Evolutionary conservation across 1,284 basidiomycete species (phyloP).

Genomic region (Termitomyces sp.): DNA sequence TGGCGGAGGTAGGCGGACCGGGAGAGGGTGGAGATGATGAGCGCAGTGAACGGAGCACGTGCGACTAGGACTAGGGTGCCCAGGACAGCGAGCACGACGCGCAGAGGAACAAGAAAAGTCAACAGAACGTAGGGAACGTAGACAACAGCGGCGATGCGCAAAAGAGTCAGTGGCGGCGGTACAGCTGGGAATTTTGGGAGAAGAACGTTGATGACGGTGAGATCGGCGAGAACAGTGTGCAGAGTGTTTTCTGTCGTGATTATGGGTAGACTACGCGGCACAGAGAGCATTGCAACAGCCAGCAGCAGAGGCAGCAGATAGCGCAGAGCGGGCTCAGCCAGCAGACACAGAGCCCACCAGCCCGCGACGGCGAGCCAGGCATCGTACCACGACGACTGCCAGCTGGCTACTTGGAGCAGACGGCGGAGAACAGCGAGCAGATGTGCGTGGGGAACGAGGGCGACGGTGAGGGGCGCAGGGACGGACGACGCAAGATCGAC

Average conservation of each 20-base stretch:
- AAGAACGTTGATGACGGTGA: conserved; percentile 51
- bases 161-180: conserved; percentile 26
- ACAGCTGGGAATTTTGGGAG: conserved; percentile 33
- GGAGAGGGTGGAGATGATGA: conserved; percentile 50
- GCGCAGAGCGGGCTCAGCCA: conserved; percentile 47
- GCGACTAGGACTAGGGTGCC: conserved; percentile 59
- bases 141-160: conserved; percentile 44
- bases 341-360: conserved; percentile 79
- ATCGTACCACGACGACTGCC: conserved; percentile 61
- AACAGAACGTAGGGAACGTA: conserved; percentile 59
- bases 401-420: conserved; percentile 52
- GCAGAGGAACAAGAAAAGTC: conserved; percentile 52
- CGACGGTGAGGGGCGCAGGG: conserved; percentile 53
- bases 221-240: conserved; percentile 48
- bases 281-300: conserved; percentile 38
- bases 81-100: conserved; percentile 51
- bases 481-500: conserved; percentile 53
- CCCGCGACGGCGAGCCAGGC: conserved; percentile 61
- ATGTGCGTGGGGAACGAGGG: conserved; percentile 56
- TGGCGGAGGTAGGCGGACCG: conserved; percentile 68
- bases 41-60: conserved; percentile 59
- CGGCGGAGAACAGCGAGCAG: conserved; percentile 46
- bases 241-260: conserved; percentile 67
- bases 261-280: conserved; percentile 26
- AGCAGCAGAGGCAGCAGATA: conserved; percentile 28